Conservation (phyloP, 176 grass and related monocot genomes). For the Triticum timopheevii region DNA sequence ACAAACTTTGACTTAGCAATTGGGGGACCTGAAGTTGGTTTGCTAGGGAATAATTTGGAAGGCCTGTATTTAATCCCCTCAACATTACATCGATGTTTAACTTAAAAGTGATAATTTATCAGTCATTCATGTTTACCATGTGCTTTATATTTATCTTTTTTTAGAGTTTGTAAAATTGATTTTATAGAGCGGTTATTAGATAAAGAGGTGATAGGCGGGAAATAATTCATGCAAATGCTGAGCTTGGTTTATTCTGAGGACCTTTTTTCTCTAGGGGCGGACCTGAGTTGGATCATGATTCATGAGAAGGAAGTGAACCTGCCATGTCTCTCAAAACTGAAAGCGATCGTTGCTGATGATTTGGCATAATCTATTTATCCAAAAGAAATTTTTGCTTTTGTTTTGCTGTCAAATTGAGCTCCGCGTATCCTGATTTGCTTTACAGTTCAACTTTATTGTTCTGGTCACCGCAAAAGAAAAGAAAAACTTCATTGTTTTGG, state of each 20-base stretch:
- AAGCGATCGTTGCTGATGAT: neutral
- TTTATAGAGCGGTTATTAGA: neutral
- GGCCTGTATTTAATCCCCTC: slow-evolving; percentile 13
- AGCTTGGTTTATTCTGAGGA: neutral
- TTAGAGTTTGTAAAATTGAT: neutral
- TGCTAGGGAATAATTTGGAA: slow-evolving; percentile 5
- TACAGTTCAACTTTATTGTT: neutral
- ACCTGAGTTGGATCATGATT: no score
- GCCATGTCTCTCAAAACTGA: neutral
- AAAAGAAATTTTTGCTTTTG: neutral
- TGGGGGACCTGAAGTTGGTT: neutral
- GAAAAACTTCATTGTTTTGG: neutral
- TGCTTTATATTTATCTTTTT: neutral
- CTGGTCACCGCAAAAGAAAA: no score
- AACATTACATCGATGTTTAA: neutral
- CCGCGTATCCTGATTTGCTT: neutral
- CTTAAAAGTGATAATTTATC: neutral
- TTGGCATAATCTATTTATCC: neutral
- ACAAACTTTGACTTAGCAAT: neutral
- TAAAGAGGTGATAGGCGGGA: neutral
- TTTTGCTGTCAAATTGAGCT: neutral
- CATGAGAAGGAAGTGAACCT: neutral
- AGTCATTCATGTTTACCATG: neutral
- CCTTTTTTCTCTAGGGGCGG: neutral
- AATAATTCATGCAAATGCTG: neutral